Conservation (phyloP, 176 grass and related monocot genomes). For the Saccharum officinarum region DNA sequence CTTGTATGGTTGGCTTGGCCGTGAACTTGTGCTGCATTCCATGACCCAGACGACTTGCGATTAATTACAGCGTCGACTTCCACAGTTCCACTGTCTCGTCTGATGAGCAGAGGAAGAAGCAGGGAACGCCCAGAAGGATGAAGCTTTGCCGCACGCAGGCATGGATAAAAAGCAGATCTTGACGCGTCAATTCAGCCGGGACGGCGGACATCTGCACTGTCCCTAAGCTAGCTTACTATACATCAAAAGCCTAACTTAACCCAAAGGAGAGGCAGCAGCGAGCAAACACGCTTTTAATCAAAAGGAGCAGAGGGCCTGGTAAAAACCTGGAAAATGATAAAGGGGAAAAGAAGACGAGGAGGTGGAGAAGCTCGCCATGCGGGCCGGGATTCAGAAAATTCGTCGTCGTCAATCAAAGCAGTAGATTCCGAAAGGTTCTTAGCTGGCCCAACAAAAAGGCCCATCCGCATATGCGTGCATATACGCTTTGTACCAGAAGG, state of each 20-base stretch:
- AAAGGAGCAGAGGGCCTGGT: constrained; percentile 36
- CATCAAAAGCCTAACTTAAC: constrained; percentile 56
- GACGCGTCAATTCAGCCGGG: not conserved
- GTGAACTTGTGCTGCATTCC: not conserved
- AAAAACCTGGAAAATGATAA: constrained; percentile 49
- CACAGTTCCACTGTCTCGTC: not conserved
- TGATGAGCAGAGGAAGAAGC: not conserved
- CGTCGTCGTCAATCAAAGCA: constrained; percentile 27
- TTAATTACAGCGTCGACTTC: not conserved
- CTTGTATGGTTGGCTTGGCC: not conserved
- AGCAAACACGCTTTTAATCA: constrained; percentile 41
- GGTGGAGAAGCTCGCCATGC: constrained; percentile 36
- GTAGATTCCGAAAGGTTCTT: constrained; percentile 49
- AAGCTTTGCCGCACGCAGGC: constrained; percentile 28
- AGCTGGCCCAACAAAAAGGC: constrained; percentile 40
- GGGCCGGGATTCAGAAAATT: constrained; percentile 34
- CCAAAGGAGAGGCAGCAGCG: not conserved
- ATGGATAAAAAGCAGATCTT: constrained; percentile 33
- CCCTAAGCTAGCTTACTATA: constrained; percentile 23
- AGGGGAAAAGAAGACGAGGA: not conserved
- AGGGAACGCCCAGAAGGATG: not conserved
- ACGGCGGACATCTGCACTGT: constrained; percentile 32
- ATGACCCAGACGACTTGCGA: not conserved
- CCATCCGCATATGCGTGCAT: constrained; percentile 22
- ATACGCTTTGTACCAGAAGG: not conserved